phyloP scores from a whole-genome alignment of 2,329 filamentous ascomycete species.

The Dryadomyces sulphureus region DNA sequence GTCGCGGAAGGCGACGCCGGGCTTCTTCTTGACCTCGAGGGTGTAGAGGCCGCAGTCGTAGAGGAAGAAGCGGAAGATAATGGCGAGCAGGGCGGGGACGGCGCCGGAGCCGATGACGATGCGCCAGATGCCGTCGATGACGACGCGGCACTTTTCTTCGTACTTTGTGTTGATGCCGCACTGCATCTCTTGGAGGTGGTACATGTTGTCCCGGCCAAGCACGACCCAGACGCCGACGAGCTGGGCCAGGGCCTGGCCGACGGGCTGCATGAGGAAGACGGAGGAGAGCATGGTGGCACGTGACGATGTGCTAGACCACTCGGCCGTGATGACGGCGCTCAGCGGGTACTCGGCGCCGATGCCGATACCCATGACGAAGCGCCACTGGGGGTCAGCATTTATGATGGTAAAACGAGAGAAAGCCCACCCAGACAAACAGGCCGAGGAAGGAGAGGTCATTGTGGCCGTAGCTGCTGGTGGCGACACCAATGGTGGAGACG shows the following conservation, averaged over 20 bases:
- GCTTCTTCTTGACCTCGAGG: constrained; percentile 49
- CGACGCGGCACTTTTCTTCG: constrained; percentile 28
- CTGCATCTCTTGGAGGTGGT: constrained; percentile 27
- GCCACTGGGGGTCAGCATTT: constrained; percentile 21
- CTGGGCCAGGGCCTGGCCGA: constrained; percentile 51
- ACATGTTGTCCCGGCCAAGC: constrained; percentile 27
- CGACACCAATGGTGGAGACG: constrained; percentile 40
- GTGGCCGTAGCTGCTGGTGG: constrained; percentile 35
- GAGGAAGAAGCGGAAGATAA: constrained; percentile 51
- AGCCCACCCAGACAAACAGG: constrained; percentile 31
- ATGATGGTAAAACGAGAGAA: background rate
- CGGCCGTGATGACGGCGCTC: constrained; percentile 51
- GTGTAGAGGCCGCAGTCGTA: constrained; percentile 52
- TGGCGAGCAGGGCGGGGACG: constrained; percentile 46
- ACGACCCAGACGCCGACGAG: constrained; percentile 41
- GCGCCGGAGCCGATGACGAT: constrained; percentile 53
- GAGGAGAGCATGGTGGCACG: constrained; percentile 52
- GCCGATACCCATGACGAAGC: constrained; percentile 40
- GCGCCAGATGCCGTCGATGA: constrained; percentile 49
- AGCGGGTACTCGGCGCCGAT: constrained; percentile 57
- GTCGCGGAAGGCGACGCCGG: constrained; percentile 41
- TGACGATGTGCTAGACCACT: constrained; percentile 48
- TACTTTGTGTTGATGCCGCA: constrained; percentile 31
- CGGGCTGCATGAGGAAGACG: constrained; percentile 55
- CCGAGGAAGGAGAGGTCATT: constrained; percentile 33